Percentiles rank a stretch among this genome's conserved stretches.
These are phyloP conservation scores for Amylocystis lapponica DNA, from an alignment of 768 basidiomycete species.

Conservation along the genomic window DNA sequence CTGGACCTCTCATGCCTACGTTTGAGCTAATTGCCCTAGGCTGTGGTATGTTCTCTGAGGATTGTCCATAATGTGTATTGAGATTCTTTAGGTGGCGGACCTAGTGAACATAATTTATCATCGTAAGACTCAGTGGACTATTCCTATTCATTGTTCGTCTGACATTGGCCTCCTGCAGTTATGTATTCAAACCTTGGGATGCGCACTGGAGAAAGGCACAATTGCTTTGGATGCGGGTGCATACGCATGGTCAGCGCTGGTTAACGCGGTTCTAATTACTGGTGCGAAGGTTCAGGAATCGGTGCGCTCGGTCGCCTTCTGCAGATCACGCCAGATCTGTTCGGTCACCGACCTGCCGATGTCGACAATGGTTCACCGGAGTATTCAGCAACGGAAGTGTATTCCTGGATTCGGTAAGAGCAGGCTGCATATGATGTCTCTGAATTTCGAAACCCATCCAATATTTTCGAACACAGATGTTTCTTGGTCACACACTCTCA, in stretches of 20 bases:
- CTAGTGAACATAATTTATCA: conserved; percentile 83
- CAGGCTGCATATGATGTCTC: too few species aligned
- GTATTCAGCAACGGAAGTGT: conserved; percentile 44
- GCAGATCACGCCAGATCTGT: conserved; percentile 46
- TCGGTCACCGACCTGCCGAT: conserved; percentile 30
- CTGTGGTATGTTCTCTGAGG: conserved; percentile 19
- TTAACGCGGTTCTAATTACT: too few species aligned
- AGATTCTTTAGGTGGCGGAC: conserved; percentile 62
- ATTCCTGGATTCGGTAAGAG: conserved; percentile 30
- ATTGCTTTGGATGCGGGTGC: conserved; percentile 85
- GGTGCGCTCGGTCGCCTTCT: conserved; percentile 70
- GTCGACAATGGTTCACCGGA: conserved; percentile 7
- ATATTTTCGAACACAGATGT: conserved; percentile 47
- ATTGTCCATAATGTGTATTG: neutral
- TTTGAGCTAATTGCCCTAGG: conserved; percentile 80
- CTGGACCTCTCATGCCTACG: conserved; percentile 41
- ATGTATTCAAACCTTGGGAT: conserved; percentile 71
- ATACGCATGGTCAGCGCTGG: conserved; percentile 18
- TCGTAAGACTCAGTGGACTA: conserved; percentile 46
- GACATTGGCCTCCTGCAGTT: conserved; percentile 42
- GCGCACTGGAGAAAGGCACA: conserved; percentile 72
- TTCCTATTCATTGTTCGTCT: conserved; percentile 3
- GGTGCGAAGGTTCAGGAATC: conserved; percentile 68
- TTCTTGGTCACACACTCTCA: conserved; percentile 89
- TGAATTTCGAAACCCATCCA: too few species aligned